phyloP scores from a whole-genome alignment of 2,329 filamentous ascomycete species.

The Pseudogymnoascus sp. region DNA sequence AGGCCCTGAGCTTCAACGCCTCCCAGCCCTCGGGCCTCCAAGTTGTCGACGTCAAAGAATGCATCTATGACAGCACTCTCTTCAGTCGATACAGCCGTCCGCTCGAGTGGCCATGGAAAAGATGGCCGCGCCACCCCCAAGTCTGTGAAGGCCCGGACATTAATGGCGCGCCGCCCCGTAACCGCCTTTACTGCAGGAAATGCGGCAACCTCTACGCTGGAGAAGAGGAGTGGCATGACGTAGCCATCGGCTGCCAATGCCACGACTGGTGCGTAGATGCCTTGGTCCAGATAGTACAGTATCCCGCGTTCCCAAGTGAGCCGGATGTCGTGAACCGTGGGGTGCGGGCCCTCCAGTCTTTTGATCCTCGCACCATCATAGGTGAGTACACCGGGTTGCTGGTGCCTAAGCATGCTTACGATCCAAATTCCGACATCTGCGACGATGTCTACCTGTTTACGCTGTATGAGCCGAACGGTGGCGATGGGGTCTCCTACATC shows the following conservation, averaged over 20 bases:
- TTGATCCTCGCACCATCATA: neutral
- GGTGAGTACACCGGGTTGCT: neutral
- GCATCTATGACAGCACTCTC: neutral
- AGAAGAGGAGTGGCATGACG: neutral
- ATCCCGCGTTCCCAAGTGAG: neutral
- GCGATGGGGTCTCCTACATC: neutral
- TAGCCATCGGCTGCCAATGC: neutral
- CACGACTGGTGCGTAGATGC: neutral
- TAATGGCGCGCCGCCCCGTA: neutral
- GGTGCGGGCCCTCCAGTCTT: neutral
- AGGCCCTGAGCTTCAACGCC: neutral
- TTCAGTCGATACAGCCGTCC: neutral
- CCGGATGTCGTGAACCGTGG: neutral
- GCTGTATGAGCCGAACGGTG: neutral
- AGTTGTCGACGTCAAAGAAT: neutral
- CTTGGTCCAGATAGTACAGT: conserved; percentile 1
- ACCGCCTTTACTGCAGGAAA: neutral
- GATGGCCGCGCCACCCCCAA: neutral
- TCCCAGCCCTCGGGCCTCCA: neutral
- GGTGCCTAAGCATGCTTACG: neutral
- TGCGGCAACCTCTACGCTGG: neutral
- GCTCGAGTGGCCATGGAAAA: neutral
- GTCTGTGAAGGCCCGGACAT: neutral
- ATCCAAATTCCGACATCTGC: neutral
- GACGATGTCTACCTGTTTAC: neutral